Percentiles rank a stretch among this genome's conserved stretches.
Evolutionary conservation across 1,284 basidiomycete species (phyloP).

Genomic region (Ustilago xerochloae): DNA sequence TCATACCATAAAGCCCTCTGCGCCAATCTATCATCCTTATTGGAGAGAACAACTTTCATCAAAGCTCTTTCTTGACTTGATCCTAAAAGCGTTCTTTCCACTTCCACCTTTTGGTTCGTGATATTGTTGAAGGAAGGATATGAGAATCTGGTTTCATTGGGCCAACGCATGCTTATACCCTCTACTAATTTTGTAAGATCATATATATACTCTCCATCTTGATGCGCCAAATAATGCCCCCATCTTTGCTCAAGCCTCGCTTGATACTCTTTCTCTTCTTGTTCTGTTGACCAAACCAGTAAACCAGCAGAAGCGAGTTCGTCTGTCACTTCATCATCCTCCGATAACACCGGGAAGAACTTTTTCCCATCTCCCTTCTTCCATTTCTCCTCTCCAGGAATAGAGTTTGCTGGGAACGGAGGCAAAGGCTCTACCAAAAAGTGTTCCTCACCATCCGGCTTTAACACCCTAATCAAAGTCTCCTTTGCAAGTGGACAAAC

Average conservation of each 20-base stretch:
- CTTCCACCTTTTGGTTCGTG: constrained; percentile 70
- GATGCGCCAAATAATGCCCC: constrained; percentile 16
- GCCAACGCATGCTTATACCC: constrained; percentile 68
- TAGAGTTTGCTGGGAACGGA: background rate
- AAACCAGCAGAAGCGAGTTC: constrained; percentile 22
- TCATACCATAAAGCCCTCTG: constrained; percentile 82
- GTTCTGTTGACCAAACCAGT: constrained; percentile 22
- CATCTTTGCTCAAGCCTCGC: constrained; percentile 15
- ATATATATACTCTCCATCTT: constrained; percentile 37
- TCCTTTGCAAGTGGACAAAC: constrained; percentile 50
- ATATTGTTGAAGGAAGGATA: constrained; percentile 55
- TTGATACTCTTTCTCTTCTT: constrained; percentile 30
- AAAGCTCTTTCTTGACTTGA: constrained; percentile 81
- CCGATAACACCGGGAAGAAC: constrained; percentile 18
- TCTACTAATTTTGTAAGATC: constrained; percentile 12
- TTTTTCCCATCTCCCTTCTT: background rate
- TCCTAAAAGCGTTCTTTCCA: constrained; percentile 80
- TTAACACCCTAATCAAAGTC: constrained; percentile 39
- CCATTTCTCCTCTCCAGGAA: constrained; percentile 4
- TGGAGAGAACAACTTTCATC: constrained; percentile 78
- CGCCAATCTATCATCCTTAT: constrained; percentile 71
- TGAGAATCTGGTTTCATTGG: constrained; percentile 69
- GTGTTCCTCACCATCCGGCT: constrained; percentile 18
- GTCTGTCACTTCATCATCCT: constrained; percentile 37
- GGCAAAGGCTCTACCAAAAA: constrained; percentile 28